A percentile compares a stretch with the other conserved stretches of the same genome.
These are phyloP conservation scores for Cercospora zeae-maydis DNA, from an alignment of 2,329 filamentous ascomycete genomes.

Conservation along the genomic window DNA sequence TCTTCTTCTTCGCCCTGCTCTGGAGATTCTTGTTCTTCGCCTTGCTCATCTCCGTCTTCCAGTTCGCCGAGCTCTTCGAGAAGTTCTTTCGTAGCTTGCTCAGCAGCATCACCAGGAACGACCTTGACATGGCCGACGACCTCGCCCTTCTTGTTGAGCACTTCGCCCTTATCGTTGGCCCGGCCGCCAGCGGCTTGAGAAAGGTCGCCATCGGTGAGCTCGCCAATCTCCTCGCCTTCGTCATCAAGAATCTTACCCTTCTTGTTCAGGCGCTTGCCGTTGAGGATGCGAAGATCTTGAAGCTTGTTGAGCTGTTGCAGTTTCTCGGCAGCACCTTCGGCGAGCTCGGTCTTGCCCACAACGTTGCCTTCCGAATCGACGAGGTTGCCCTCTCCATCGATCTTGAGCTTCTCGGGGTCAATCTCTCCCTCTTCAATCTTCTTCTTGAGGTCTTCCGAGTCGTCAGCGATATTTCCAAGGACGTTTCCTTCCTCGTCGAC, in stretches of 20 bases:
- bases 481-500: conserved; percentile 50
- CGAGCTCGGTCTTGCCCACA: conserved; percentile 50
- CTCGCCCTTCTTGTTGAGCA: conserved; percentile 50
- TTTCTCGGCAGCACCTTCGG: conserved; percentile 48
- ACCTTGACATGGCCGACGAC: conserved; percentile 50
- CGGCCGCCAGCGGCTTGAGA: conserved; percentile 47
- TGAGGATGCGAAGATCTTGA: conserved; percentile 46
- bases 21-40: conserved; percentile 7
- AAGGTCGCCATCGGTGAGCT: conserved; percentile 48
- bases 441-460: conserved; percentile 38
- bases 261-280: conserved; percentile 57
- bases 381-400: conserved; percentile 51
- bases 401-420: conserved; percentile 48
- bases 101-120: conserved; percentile 49
- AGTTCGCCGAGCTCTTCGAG: conserved; percentile 48
- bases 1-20: conserved; percentile 21
- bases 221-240: conserved; percentile 51
- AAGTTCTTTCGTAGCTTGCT: conserved; percentile 48
- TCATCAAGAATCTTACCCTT: conserved; percentile 53
- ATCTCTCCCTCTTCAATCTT: conserved; percentile 39
- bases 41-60: conserved; percentile 35
- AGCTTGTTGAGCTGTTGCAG: conserved; percentile 41
- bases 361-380: conserved; percentile 51
- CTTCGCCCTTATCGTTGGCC: conserved; percentile 51
- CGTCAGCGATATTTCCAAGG: conserved; percentile 48